phyloP scores from a whole-genome alignment of 2,329 filamentous ascomycete genomes.

The Trichophyton mentagrophytes region DNA sequence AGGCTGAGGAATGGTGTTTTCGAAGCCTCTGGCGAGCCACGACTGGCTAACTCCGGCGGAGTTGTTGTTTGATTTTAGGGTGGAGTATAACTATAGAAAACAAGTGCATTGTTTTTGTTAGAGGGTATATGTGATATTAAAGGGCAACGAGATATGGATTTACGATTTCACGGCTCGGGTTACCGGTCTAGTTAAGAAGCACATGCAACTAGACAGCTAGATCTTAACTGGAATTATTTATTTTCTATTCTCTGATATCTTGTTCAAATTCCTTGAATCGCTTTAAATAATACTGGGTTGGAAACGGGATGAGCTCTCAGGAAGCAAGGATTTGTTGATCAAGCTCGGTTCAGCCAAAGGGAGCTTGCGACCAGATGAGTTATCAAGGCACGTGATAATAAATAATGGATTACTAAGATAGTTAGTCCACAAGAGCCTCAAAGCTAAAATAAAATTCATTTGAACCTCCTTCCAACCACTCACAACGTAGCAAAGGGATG shows the following conservation, averaged over 20 bases:
- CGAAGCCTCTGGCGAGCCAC: slow-evolving; percentile 64
- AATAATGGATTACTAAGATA: too few species aligned
- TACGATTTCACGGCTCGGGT: not conserved
- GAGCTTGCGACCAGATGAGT: too few species aligned
- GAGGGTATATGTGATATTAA: not conserved
- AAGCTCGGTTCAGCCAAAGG: too few species aligned
- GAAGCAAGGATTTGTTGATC: too few species aligned
- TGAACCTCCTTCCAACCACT: too few species aligned
- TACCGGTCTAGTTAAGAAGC: not conserved
- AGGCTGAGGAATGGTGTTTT: slow-evolving; percentile 53
- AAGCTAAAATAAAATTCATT: too few species aligned
- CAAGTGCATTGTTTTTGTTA: not conserved
- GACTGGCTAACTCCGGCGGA: slow-evolving; percentile 59
- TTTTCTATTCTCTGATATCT: not conserved
- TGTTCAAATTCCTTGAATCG: too few species aligned
- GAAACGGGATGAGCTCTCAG: too few species aligned
- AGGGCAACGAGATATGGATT: not conserved
- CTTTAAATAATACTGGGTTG: too few species aligned
- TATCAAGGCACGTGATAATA: too few species aligned
- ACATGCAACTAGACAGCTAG: not conserved
- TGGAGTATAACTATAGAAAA: not conserved
- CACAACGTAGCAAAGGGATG: too few species aligned
- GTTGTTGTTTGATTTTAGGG: slow-evolving; percentile 32
- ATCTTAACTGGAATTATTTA: not conserved
- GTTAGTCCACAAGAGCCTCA: too few species aligned